Conservation (phyloP, 352 stramenopile species). For the Pythium vanterpoolii region DNA sequence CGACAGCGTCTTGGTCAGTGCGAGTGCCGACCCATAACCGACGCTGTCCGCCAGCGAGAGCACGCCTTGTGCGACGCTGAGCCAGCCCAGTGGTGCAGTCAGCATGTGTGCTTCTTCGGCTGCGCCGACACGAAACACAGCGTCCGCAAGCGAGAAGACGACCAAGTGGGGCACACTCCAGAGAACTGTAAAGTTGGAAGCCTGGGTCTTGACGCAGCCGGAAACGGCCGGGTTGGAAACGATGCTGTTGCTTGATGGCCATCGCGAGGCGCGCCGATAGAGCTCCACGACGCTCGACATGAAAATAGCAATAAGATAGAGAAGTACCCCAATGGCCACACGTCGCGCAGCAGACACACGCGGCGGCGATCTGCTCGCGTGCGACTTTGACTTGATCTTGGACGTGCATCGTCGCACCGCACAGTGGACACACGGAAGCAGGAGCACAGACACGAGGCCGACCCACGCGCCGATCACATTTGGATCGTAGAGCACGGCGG, state of each 20-base stretch:
- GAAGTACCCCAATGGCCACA: slow-evolving; percentile 48
- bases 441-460: slow-evolving; percentile 14
- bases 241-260: background rate
- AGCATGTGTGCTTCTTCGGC: slow-evolving; percentile 52
- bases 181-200: slow-evolving; percentile 42
- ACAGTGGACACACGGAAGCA: slow-evolving; percentile 8
- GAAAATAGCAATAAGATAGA: slow-evolving; percentile 67
- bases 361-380: no score
- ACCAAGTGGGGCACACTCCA: slow-evolving; percentile 59
- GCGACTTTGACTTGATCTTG: slow-evolving; percentile 12
- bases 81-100: slow-evolving; percentile 32
- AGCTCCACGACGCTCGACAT: slow-evolving; percentile 73
- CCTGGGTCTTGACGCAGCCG: slow-evolving; percentile 28
- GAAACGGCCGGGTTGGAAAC: background rate
- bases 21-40: slow-evolving; percentile 47
- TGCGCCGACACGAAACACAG: slow-evolving; percentile 59
- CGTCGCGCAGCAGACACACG: slow-evolving; percentile 26
- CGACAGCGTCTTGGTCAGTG: slow-evolving; percentile 47
- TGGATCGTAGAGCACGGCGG: slow-evolving; percentile 33
- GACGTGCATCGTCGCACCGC: slow-evolving; percentile 1
- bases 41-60: slow-evolving; percentile 53
- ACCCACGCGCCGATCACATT: slow-evolving; percentile 33
- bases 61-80: slow-evolving; percentile 40
- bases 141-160: slow-evolving; percentile 50
- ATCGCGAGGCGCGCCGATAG: slow-evolving; percentile 50